Percentiles rank a stretch among this genome's conserved stretches.
phyloP scores from a whole-genome alignment of 1,139 yeast genomes.

The Diutina neorugosa region DNA sequence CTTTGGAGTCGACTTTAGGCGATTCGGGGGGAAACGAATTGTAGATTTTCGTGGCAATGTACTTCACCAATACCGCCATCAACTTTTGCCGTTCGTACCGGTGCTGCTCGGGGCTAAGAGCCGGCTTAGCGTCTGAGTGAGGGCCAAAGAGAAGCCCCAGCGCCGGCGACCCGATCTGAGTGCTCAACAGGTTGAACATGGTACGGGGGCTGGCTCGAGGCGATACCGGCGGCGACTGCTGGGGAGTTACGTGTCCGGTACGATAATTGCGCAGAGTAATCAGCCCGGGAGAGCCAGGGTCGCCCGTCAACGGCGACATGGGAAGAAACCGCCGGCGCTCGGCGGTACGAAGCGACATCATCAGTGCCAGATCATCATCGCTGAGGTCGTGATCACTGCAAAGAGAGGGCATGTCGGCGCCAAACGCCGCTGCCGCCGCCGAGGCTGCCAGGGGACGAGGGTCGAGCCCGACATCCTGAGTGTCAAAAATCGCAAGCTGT shows the following conservation, averaged over 20 bases:
- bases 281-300: neutral
- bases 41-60: constrained; percentile 32
- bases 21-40: constrained; percentile 35
- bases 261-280: neutral
- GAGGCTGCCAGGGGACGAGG: neutral
- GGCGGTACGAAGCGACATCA: constrained; percentile 4
- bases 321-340: neutral
- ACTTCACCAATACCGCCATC: constrained; percentile 34
- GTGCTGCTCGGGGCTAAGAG: constrained; percentile 5
- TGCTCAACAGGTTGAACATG: neutral
- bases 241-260: neutral
- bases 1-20: constrained; percentile 13
- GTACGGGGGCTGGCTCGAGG: constrained; percentile 1
- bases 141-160: neutral
- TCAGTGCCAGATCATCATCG: constrained; percentile 1
- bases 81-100: constrained; percentile 17
- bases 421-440: neutral
- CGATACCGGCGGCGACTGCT: neutral
- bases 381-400: constrained; percentile 1
- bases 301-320: neutral
- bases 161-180: neutral
- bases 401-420: constrained; percentile 1
- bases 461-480: neutral
- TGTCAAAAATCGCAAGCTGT: constrained; percentile 3
- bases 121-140: neutral